phyloP scores from a whole-genome alignment of 2,329 filamentous ascomycete genomes.

The Decorospora gaudefroyi region DNA sequence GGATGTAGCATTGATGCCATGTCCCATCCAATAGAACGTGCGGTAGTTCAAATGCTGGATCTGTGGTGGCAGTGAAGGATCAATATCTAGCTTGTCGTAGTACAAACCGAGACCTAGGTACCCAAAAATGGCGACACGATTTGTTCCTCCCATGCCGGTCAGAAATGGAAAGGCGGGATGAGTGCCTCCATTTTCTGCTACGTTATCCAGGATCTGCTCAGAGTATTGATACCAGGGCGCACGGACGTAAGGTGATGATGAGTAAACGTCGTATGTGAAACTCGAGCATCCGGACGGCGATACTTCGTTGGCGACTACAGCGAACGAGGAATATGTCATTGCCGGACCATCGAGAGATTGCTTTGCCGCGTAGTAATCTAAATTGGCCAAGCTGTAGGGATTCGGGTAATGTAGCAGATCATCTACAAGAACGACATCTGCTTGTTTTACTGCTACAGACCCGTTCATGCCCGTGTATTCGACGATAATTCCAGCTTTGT shows the following conservation, averaged over 20 bases:
- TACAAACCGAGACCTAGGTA: slow-evolving; percentile 67
- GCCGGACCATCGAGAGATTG: slow-evolving; percentile 70
- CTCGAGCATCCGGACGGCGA: slow-evolving; percentile 69
- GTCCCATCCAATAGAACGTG: slow-evolving; percentile 69
- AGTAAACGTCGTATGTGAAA: slow-evolving; percentile 69
- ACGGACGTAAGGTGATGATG: slow-evolving; percentile 65
- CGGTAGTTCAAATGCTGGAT: slow-evolving; percentile 64
- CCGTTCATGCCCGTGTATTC: slow-evolving; percentile 71
- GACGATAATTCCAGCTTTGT: slow-evolving; percentile 62
- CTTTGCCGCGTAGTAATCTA: slow-evolving; percentile 71
- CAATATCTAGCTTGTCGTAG: slow-evolving; percentile 63
- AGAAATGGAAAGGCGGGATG: slow-evolving; percentile 73
- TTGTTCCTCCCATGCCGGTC: slow-evolving; percentile 70
- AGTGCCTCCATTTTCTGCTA: slow-evolving; percentile 64
- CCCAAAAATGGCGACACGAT: slow-evolving; percentile 69
- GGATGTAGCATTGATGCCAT: slow-evolving; percentile 63
- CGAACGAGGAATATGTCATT: slow-evolving; percentile 74
- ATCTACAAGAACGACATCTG: slow-evolving; percentile 69
- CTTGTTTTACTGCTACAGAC: slow-evolving; percentile 69
- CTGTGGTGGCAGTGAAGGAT: slow-evolving; percentile 68
- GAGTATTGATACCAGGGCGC: slow-evolving; percentile 73
- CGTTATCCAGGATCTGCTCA: slow-evolving; percentile 68
- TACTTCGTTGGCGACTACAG: slow-evolving; percentile 67
- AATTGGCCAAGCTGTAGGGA: slow-evolving; percentile 60
- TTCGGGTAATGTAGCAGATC: slow-evolving; percentile 66